Evolutionary conservation across 352 stramenopile genomes (phyloP).

Genomic region (Pythium guiyangense): DNA sequence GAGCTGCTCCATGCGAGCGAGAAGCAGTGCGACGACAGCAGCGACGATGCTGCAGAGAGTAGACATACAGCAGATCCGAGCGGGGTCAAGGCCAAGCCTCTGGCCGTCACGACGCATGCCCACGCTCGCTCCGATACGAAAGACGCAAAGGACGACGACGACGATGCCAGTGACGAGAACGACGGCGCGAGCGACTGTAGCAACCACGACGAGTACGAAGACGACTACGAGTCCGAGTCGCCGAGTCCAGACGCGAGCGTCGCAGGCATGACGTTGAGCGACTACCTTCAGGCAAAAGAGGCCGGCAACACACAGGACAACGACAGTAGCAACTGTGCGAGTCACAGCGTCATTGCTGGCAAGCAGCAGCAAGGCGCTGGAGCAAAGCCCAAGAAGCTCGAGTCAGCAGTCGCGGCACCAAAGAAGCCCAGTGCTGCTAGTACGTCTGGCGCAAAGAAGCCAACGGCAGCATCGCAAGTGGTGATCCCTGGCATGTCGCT

Average conservation of each 20-base stretch:
- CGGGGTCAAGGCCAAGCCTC: background rate
- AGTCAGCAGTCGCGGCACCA: background rate
- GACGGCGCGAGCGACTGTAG: background rate
- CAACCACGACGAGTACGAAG: constrained; percentile 26
- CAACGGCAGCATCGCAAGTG: constrained; percentile 1
- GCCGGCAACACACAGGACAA: constrained; percentile 3
- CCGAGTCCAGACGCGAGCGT: constrained; percentile 23
- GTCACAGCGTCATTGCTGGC: background rate
- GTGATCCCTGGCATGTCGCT: constrained; percentile 60
- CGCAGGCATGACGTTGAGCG: constrained; percentile 44
- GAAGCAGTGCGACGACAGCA: background rate
- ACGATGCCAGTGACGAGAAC: background rate
- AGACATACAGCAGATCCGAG: background rate
- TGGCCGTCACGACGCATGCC: background rate
- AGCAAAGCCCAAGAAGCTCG: constrained; percentile 9
- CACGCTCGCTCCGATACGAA: background rate
- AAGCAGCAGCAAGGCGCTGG: background rate
- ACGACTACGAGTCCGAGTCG: constrained; percentile 40
- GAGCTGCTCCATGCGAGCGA: constrained; percentile 4
- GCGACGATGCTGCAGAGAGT: background rate
- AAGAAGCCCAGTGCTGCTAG: constrained; percentile 16
- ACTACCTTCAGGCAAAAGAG: constrained; percentile 44
- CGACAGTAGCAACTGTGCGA: background rate
- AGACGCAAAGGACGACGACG: background rate
- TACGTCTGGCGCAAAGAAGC: constrained; percentile 17